Evolutionary conservation across 768 basidiomycete species (phyloP).

Genomic region (Podaxis pistillaris): DNA sequence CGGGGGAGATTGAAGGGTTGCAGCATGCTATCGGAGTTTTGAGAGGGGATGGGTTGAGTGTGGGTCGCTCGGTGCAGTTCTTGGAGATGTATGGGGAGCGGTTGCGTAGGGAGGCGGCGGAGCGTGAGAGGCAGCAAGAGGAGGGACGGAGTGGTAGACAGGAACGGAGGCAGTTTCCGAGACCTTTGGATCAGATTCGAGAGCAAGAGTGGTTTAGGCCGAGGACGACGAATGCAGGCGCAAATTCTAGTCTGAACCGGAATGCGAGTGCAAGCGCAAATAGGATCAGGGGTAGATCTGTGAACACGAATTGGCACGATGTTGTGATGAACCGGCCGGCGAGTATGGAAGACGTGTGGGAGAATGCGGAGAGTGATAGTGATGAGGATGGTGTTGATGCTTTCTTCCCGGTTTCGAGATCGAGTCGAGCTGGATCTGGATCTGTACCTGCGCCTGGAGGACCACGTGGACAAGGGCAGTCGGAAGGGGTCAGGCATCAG

Average conservation of each 20-base stretch:
- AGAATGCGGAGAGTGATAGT: background rate
- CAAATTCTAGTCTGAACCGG: background rate
- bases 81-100: conserved; percentile 6
- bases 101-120: background rate
- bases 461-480: background rate
- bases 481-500: background rate
- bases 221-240: background rate
- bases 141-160: background rate
- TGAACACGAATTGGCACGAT: background rate
- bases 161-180: background rate
- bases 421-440: background rate
- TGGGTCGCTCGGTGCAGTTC: conserved; percentile 11
- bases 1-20: background rate
- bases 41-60: conserved; percentile 8
- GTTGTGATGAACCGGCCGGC: background rate
- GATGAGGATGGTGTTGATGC: background rate
- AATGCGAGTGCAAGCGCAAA: background rate
- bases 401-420: background rate
- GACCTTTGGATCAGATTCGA: background rate
- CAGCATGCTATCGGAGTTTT: conserved; percentile 4
- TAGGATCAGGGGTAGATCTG: background rate
- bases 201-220: too few relatives aligned
- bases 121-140: background rate
- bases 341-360: background rate
- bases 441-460: background rate